Evolutionary conservation across 73 alveolate species (phyloP), one percentile per base, ranked within the genome.

Genomic region (Symbiodinium natans): DNA sequence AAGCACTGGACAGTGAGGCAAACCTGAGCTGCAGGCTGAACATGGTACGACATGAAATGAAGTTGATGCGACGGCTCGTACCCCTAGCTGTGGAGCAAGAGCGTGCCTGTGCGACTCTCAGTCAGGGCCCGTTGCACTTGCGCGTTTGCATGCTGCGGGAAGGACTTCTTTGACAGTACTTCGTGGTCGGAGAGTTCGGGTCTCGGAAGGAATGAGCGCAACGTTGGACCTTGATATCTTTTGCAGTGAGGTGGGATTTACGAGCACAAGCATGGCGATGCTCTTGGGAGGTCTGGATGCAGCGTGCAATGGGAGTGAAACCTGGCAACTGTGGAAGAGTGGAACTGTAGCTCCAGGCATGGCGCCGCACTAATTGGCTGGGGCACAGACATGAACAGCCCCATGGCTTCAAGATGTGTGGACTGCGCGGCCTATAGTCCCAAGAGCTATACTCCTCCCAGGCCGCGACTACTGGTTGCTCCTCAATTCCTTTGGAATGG

Each of bases 401-500:
- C 2, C 13, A 77, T 15, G 74, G 21, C 74, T 54, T 54, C 29
- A 15, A 21, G 21, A 13, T 15, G 74, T 54, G 74, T 13, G 13
- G 74, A 15, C 21, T 54, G 74, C 21, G 13, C 74, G 29, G 21
- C 13, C 29, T 15, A 54, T 15, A 13, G 74, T 54, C 21, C 74
- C 74, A 54, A 54, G 21, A 54, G 21, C 13, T 21, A 15, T 15
- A 21, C 29, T 54, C 29, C 29, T 54, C 74, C 13, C 74, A 88
- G 95, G 95, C 42, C 95, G 95, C 2, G 95, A 88, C 95, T 88
- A 88, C 46, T 88, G 95, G 95, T 43, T 88, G 68, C 34, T 88
- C 52, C 71, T 88, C 68, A 88, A 88, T 29, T 88, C 95, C 42
- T 88, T 88, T 42, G 95, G 95, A 5, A 88, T 88, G 46, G 68